Evolutionary conservation across 1,284 basidiomycete genomes (phyloP), one percentile per base, ranked within the genome.

Genomic region (Ceratorhiza oryzae-sativae): DNA sequence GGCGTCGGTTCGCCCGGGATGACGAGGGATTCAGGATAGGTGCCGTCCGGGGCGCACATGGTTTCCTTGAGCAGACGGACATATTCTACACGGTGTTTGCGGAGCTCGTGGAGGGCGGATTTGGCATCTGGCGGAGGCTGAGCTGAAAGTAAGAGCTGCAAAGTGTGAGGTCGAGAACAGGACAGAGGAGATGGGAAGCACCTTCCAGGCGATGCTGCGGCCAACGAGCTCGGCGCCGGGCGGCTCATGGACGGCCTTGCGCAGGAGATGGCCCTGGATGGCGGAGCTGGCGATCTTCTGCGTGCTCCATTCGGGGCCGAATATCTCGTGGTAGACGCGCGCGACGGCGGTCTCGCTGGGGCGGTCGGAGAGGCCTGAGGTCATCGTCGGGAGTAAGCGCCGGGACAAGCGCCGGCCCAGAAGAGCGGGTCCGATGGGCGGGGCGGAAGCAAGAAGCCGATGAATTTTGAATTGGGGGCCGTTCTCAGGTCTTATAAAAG

Each of bases 161-260:
- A 48, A 30, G 10, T 15, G 41, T 70, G 27, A 70, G 55, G 34
- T 34, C 30, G 9, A 27, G 13, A 34, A 27, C 18, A 39, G 3
- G 18, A 5, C 6, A 13, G 13, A 48, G n/a, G 25, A 8, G 27
- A 20, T 15, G 56, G 42, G 6, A 48, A 34, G 30, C 49, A 89
- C 91, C 88, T 92, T 93, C 91, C 91, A 93, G 61, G 86, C 88
- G 72, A 93, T 80, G 79, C 91, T 92, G 76, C 91, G 83, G 20
- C 91, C 91, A 71, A 84, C 80, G 13, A 90, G 81, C 48, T 84
- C 63, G 55, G 58, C 58, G 23, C 42, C 48, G 18, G 58, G 61
- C 18, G 53, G 55, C 1, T 78, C 67, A 62, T 80, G 76, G 61
- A 80, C 78, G 74, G 90, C 85, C 48, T 65, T 71, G 30, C 55